phyloP scores from a whole-genome alignment of 2,329 filamentous ascomycete genomes.

The Penicillium expansum region DNA sequence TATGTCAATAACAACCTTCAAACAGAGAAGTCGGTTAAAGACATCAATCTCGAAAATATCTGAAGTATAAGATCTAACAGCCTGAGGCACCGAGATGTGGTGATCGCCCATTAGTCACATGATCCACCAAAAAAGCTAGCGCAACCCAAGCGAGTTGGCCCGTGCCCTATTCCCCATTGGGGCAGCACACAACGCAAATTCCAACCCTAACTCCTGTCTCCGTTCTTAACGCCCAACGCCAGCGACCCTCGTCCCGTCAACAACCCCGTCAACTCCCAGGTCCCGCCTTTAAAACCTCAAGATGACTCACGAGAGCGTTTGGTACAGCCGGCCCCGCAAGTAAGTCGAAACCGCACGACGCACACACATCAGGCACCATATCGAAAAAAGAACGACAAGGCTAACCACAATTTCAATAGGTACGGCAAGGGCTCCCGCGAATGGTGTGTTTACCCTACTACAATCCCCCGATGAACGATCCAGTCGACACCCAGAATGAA shows the following conservation, averaged over 20 bases:
- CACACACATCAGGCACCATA: conserved; percentile 6
- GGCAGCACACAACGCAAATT: conserved; percentile 36
- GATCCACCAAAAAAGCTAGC: conserved; percentile 24
- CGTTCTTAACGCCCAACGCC: conserved; percentile 36
- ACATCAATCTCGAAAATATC: neutral
- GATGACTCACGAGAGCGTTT: conserved; percentile 94
- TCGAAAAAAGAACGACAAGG: conserved; percentile 9
- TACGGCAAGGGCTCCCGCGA: conserved; percentile 87
- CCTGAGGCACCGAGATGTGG: conserved; percentile 8
- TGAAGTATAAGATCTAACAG: neutral
- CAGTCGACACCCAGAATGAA: conserved; percentile 5
- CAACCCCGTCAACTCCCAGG: conserved; percentile 34
- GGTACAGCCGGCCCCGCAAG: conserved; percentile 95
- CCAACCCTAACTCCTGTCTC: conserved; percentile 32
- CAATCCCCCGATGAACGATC: conserved; percentile 14
- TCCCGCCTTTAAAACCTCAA: conserved; percentile 49
- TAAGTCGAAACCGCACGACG: conserved; percentile 48
- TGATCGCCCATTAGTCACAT: conserved; percentile 4
- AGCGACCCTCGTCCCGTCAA: conserved; percentile 35
- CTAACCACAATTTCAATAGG: conserved; percentile 27
- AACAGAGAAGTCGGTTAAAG: neutral
- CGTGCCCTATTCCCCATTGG: conserved; percentile 27
- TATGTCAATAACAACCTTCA: neutral
- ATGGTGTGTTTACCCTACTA: conserved; percentile 65
- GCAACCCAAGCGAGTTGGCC: conserved; percentile 33